Percentiles rank a stretch among this genome's conserved stretches.
Evolutionary conservation across 345 rosid genomes (phyloP).

Genomic region (Pugionium cornutum): DNA sequence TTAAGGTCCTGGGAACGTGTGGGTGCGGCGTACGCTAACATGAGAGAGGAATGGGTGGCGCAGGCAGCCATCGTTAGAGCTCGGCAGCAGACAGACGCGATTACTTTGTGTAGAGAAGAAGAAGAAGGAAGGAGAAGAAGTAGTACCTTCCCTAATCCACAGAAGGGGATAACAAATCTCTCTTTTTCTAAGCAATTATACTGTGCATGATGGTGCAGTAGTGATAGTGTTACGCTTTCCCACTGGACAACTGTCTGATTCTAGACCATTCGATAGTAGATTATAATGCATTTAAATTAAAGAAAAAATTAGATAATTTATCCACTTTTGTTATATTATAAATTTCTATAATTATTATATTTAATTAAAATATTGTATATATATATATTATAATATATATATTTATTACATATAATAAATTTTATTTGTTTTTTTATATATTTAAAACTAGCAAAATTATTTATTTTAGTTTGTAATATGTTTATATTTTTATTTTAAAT

Average conservation of each 20-base stretch:
- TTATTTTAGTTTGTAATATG: too few species aligned
- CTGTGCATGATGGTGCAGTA: slow-evolving; percentile 27
- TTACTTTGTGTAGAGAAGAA: background rate
- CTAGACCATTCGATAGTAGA: slow-evolving; percentile 6
- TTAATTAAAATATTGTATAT: too few species aligned
- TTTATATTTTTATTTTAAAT: too few species aligned
- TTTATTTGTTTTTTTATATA: too few species aligned
- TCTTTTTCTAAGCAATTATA: slow-evolving; percentile 12
- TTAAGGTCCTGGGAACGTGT: slow-evolving; percentile 53
- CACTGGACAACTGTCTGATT: slow-evolving; percentile 8
- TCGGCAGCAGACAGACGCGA: background rate
- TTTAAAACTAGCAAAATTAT: too few species aligned
- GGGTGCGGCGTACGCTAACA: slow-evolving; percentile 54
- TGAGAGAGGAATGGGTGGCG: slow-evolving; percentile 50
- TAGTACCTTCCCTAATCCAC: slow-evolving; percentile 18
- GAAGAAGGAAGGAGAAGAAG: background rate
- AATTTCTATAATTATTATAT: too few species aligned
- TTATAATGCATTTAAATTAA: background rate
- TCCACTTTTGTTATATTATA: too few species aligned
- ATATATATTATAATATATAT: too few species aligned
- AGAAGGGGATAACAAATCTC: slow-evolving; percentile 23
- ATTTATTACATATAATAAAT: too few species aligned
- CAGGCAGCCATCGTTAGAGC: slow-evolving; percentile 58
- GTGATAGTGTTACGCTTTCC: background rate
- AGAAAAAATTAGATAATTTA: too few species aligned